A percentile compares a stretch with the other conserved stretches of the same genome.
phyloP scores from a whole-genome alignment of 768 basidiomycete species.

The button mushroom (Agaricus bisporus) region DNA sequence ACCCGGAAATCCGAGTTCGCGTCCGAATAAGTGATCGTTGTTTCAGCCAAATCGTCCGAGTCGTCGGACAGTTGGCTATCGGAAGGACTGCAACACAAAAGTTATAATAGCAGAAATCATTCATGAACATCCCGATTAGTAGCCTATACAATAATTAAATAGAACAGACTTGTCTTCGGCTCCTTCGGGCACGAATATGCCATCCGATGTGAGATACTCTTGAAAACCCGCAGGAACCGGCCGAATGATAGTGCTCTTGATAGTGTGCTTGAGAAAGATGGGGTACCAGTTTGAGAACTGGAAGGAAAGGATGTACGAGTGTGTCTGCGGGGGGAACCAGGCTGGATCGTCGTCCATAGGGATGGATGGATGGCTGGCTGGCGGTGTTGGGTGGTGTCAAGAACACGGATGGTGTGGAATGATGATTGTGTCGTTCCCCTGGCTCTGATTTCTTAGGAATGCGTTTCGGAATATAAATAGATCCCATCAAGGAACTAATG shows the following conservation, averaged over 20 bases:
- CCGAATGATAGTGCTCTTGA: constrained; percentile 70
- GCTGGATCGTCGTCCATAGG: constrained; percentile 9
- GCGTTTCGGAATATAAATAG: constrained; percentile 10
- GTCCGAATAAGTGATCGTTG: constrained; percentile 31
- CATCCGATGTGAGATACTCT: constrained; percentile 74
- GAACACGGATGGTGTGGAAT: not conserved
- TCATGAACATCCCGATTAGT: not conserved
- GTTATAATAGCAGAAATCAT: not conserved
- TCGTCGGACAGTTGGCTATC: constrained; percentile 58
- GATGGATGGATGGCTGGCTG: constrained; percentile 2
- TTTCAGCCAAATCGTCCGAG: constrained; percentile 30
- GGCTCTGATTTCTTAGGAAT: constrained; percentile 3
- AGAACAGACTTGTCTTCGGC: constrained; percentile 69
- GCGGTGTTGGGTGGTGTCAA: constrained; percentile 3
- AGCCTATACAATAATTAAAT: not conserved
- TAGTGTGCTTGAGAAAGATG: constrained; percentile 50
- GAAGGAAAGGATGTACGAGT: constrained; percentile 56
- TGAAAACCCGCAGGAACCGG: constrained; percentile 60
- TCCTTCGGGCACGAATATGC: constrained; percentile 79
- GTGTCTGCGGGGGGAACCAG: constrained; percentile 48
- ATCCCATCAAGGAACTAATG: not conserved
- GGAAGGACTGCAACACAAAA: constrained; percentile 31
- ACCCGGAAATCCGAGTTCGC: constrained; percentile 21
- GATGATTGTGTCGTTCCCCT: constrained; percentile 4
- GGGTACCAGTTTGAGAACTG: constrained; percentile 89